phyloP scores from a whole-genome alignment of 225 moss, liverwort and hornwort species.

The Pseudisothecium myosuroides region DNA sequence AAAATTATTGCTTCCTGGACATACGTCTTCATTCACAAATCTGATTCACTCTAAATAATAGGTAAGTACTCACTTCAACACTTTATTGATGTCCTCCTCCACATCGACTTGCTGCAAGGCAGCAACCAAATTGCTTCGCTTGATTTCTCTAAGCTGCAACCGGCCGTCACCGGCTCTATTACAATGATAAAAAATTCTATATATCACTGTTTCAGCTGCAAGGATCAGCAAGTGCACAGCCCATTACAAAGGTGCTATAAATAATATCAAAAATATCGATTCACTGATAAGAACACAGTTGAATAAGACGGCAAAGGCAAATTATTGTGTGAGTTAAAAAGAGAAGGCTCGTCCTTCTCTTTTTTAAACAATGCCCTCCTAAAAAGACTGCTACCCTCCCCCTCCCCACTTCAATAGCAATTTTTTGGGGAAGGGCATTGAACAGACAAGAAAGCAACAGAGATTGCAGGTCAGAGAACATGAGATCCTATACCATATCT shows the following conservation, averaged over 20 bases:
- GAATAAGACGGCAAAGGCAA: neutral
- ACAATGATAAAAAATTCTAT: constrained; percentile 93
- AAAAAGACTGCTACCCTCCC: neutral
- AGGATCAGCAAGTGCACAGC: neutral
- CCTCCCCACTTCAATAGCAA: neutral
- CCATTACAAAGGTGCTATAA: neutral
- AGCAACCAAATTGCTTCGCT: constrained; percentile 69
- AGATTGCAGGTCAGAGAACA: neutral
- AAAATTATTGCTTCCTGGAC: neutral
- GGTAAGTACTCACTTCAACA: constrained; percentile 54
- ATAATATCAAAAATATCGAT: neutral
- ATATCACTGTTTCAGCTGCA: constrained; percentile 93
- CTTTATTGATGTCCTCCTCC: constrained; percentile 96
- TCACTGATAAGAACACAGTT: neutral
- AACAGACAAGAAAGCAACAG: neutral
- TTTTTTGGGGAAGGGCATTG: neutral
- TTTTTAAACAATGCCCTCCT: neutral
- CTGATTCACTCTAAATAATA: neutral
- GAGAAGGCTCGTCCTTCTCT: neutral
- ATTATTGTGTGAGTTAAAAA: neutral
- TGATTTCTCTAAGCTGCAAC: constrained; percentile 87
- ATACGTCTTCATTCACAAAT: neutral
- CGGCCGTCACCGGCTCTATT: constrained; percentile 83
- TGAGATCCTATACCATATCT: constrained; percentile 58
- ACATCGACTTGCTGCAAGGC: constrained; percentile 88